Conservation (phyloP, 1,284 basidiomycete genomes). For the Rhodotorula glutinis region DNA sequence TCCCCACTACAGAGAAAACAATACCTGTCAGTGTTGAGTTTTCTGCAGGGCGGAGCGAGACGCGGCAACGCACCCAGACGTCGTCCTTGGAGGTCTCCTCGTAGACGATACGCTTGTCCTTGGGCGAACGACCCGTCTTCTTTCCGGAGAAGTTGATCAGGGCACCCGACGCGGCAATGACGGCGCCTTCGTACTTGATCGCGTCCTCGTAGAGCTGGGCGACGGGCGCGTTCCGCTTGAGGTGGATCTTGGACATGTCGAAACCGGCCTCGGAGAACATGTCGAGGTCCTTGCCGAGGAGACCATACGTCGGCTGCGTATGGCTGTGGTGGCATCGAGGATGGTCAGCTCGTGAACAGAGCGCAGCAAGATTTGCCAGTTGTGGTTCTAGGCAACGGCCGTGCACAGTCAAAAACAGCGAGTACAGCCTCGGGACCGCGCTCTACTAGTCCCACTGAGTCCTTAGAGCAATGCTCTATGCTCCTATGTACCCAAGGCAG, state of each 20-base stretch:
- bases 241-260: conserved; percentile 67
- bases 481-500: too few relatives aligned
- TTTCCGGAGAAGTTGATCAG: conserved; percentile 99
- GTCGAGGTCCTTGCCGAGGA: conserved; percentile 87
- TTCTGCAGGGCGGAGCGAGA: not conserved
- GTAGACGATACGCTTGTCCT: conserved; percentile 99
- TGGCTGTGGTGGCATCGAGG: not conserved
- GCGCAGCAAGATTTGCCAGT: too few relatives aligned
- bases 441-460: too few relatives aligned
- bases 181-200: conserved; percentile 94
- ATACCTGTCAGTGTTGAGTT: not conserved
- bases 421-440: too few relatives aligned
- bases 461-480: too few relatives aligned
- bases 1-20: conserved; percentile 62
- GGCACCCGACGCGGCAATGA: conserved; percentile 92
- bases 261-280: conserved; percentile 99
- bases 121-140: conserved; percentile 97
- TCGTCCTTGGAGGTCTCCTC: conserved; percentile 97
- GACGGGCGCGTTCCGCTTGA: conserved; percentile 82
- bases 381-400: too few relatives aligned
- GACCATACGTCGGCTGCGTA: conserved; percentile 32
- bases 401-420: too few relatives aligned
- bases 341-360: conserved; percentile 17
- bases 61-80: conserved; percentile 64
- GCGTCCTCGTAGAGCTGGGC: conserved; percentile 96